Evolutionary conservation across 1,139 yeast species (phyloP).

Genomic region (Pichia sp.): DNA sequence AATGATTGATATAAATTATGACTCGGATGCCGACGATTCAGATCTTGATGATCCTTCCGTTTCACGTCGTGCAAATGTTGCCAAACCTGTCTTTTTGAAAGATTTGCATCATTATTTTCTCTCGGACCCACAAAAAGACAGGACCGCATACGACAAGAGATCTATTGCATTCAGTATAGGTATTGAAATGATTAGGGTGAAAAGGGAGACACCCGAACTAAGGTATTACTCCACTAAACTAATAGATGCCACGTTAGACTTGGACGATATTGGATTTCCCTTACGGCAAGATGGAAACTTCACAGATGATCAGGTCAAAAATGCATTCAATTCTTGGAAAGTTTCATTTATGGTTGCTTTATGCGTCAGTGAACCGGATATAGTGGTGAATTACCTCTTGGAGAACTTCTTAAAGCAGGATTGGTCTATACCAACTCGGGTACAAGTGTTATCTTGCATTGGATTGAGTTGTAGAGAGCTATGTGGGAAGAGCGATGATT

Average conservation of each 20-base stretch:
- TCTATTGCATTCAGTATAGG: slow-evolving; percentile 44
- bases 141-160: slow-evolving; percentile 45
- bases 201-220: slow-evolving; percentile 52
- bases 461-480: slow-evolving; percentile 56
- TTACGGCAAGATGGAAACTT: slow-evolving; percentile 1
- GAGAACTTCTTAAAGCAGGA: slow-evolving; percentile 49
- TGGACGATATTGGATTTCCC: slow-evolving; percentile 42
- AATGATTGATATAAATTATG: slow-evolving; percentile 13
- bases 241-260: slow-evolving; percentile 38
- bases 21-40: slow-evolving; percentile 38
- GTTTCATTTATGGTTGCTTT: slow-evolving; percentile 48
- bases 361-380: slow-evolving; percentile 39
- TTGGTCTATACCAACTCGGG: slow-evolving; percentile 56
- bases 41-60: slow-evolving; percentile 41
- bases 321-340: slow-evolving; percentile 42
- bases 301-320: slow-evolving; percentile 11
- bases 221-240: slow-evolving; percentile 41
- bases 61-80: slow-evolving; percentile 31
- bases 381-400: slow-evolving; percentile 33
- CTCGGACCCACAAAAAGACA: slow-evolving; percentile 34
- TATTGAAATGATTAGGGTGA: slow-evolving; percentile 48
- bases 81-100: slow-evolving; percentile 54
- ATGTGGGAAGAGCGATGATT: slow-evolving; percentile 43
- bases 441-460: slow-evolving; percentile 46
- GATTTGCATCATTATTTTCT: slow-evolving; percentile 51